Evolutionary conservation across 768 basidiomycete genomes (phyloP).

Genomic region (Tephrocybe sp.): DNA sequence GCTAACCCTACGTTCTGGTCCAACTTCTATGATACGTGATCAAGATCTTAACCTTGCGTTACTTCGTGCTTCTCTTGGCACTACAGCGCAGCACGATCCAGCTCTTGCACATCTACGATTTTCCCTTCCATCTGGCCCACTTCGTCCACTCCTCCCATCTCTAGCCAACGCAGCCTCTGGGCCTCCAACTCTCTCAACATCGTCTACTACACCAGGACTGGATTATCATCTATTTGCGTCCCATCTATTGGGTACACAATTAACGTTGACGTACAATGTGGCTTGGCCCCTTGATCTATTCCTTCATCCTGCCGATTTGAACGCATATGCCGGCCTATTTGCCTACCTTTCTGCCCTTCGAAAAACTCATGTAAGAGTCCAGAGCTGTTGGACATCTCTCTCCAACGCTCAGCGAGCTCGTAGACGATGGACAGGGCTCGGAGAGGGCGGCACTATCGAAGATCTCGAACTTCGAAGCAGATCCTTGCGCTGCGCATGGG

Average conservation of each 20-base stretch:
- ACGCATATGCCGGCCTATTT: constrained; percentile 75
- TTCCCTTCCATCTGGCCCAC: constrained; percentile 76
- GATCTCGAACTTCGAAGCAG: constrained; percentile 64
- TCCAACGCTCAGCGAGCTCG: constrained; percentile 85
- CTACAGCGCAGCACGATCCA: constrained; percentile 85
- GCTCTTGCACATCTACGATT: constrained; percentile 73
- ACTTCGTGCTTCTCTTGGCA: constrained; percentile 85
- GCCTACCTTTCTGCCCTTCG: constrained; percentile 82
- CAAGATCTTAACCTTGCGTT: constrained; percentile 88
- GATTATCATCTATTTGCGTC: constrained; percentile 64
- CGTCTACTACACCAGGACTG: constrained; percentile 26
- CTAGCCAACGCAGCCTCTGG: constrained; percentile 38
- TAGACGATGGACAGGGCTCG: constrained; percentile 82
- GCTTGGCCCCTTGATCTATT: constrained; percentile 92
- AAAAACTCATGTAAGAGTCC: constrained; percentile 79
- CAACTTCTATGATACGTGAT: constrained; percentile 80
- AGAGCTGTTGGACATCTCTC: constrained; percentile 81
- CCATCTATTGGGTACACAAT: constrained; percentile 76
- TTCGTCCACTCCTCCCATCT: constrained; percentile 81
- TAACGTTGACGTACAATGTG: constrained; percentile 68
- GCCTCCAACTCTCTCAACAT: constrained; percentile 38
- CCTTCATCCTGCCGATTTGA: constrained; percentile 72
- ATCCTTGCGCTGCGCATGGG: constrained; percentile 82
- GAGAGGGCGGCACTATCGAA: constrained; percentile 80
- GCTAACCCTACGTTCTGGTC: constrained; percentile 62